A percentile compares a stretch with the other conserved stretches of the same genome.
Evolutionary conservation across 805 yeast species (phyloP).

Genomic region (Millerago galiae): DNA sequence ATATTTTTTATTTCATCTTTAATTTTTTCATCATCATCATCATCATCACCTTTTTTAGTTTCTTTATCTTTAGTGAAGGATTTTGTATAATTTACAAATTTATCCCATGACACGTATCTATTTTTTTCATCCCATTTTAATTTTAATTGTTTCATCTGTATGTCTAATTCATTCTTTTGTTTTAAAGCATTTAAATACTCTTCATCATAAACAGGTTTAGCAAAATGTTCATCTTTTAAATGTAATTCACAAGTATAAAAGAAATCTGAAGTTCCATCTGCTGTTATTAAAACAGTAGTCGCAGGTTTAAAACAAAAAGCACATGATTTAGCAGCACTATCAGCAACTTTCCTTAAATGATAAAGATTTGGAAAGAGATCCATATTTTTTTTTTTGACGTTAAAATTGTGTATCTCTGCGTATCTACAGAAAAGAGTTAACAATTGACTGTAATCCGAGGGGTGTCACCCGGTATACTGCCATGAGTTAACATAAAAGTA

Average conservation of each 20-base stretch:
- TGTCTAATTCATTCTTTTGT: conserved; percentile 16
- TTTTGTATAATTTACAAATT: conserved; percentile 16
- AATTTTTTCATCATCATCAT: conserved; percentile 11
- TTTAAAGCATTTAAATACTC: conserved; percentile 17
- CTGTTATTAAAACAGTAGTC: conserved; percentile 19
- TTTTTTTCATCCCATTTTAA: conserved; percentile 24
- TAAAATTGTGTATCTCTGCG: background rate
- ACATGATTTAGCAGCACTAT: conserved; percentile 17
- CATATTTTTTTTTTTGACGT: no score
- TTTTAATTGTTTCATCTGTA: conserved; percentile 16
- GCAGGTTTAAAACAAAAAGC: conserved; percentile 24
- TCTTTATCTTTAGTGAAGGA: conserved; percentile 9
- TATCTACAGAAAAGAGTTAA: no score
- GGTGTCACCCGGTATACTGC: no score
- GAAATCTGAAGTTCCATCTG: conserved; percentile 15
- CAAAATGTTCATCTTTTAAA: conserved; percentile 19
- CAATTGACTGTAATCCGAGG: background rate
- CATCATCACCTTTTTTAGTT: no score
- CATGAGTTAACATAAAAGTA: no score
- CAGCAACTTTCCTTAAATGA: conserved; percentile 21
- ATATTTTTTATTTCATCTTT: conserved; percentile 13
- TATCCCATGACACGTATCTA: conserved; percentile 22
- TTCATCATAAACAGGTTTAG: conserved; percentile 16
- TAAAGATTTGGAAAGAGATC: conserved; percentile 16
- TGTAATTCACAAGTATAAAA: conserved; percentile 23